phyloP scores from a whole-genome alignment of 495 filamentous ascomycete species.

The Arthonia radiata region DNA sequence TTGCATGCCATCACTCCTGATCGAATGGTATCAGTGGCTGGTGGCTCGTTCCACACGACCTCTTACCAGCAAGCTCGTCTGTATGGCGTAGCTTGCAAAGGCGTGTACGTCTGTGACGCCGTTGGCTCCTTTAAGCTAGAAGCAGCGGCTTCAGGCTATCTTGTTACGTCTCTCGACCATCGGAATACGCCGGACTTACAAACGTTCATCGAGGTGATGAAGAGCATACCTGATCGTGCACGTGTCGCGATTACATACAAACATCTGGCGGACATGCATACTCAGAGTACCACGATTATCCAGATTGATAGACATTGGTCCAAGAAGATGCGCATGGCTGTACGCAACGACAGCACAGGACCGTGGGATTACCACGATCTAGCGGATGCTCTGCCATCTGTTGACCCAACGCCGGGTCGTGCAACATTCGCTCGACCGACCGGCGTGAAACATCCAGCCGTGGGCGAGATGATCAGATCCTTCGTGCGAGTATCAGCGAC shows the following conservation, averaged over 20 bases:
- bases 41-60: slow-evolving; percentile 78
- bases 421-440: slow-evolving; percentile 81
- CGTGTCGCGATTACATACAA: slow-evolving; percentile 87
- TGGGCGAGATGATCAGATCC: slow-evolving; percentile 74
- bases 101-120: slow-evolving; percentile 87
- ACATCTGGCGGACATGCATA: slow-evolving; percentile 85
- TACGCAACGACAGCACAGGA: slow-evolving; percentile 73
- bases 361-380: slow-evolving; percentile 88
- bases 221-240: slow-evolving; percentile 61
- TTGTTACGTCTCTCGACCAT: slow-evolving; percentile 80
- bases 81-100: slow-evolving; percentile 69
- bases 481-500: slow-evolving; percentile 82
- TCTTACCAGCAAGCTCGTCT: slow-evolving; percentile 91
- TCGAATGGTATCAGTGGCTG: slow-evolving; percentile 80
- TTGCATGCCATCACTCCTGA: slow-evolving; percentile 89
- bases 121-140: slow-evolving; percentile 90
- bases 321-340: slow-evolving; percentile 74
- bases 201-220: slow-evolving; percentile 79
- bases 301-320: slow-evolving; percentile 90
- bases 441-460: slow-evolving; percentile 67
- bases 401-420: slow-evolving; percentile 41
- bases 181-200: slow-evolving; percentile 67
- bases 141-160: slow-evolving; percentile 70
- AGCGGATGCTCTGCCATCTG: slow-evolving; percentile 49
- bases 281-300: slow-evolving; percentile 73